Conservation (phyloP, 2,329 filamentous ascomycete species). For the Sclerotinia subarctica region DNA sequence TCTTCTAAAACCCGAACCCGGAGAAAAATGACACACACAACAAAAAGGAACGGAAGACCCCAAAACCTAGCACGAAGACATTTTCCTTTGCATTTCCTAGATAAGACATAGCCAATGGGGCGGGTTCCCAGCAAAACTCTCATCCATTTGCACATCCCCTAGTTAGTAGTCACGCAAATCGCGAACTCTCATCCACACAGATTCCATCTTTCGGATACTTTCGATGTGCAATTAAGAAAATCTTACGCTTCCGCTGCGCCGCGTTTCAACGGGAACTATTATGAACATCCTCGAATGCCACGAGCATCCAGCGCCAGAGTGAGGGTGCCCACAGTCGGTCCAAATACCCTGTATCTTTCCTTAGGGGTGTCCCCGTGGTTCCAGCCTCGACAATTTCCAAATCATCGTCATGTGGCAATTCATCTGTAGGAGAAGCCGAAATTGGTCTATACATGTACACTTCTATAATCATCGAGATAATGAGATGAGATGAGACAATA, state of each 20-base stretch:
- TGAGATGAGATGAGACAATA: too few species aligned
- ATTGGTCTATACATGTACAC: not conserved
- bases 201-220: not conserved
- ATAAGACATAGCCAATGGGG: slow-evolving; percentile 20
- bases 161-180: slow-evolving; percentile 1
- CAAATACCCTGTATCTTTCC: not conserved
- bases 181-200: not conserved
- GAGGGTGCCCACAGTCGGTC: not conserved
- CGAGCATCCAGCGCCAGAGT: not conserved
- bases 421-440: slow-evolving; percentile 1
- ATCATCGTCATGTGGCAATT: slow-evolving; percentile 8
- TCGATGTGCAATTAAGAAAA: slow-evolving; percentile 22
- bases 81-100: slow-evolving; percentile 9
- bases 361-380: slow-evolving; percentile 6
- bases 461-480: not conserved
- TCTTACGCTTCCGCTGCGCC: slow-evolving; percentile 19
- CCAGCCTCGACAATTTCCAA: slow-evolving; percentile 14
- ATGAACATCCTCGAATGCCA: slow-evolving; percentile 20
- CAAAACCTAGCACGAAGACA: slow-evolving; percentile 9
- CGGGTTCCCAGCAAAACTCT: slow-evolving; percentile 9
- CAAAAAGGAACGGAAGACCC: slow-evolving; percentile 15
- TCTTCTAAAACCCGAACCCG: slow-evolving; percentile 3
- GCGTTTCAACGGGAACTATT: slow-evolving; percentile 20
- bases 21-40: slow-evolving; percentile 7
- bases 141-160: not conserved